Base-by-base conservation (phyloP, 2,329 filamentous ascomycete genomes). In the Calonectria crousiana region DNA sequence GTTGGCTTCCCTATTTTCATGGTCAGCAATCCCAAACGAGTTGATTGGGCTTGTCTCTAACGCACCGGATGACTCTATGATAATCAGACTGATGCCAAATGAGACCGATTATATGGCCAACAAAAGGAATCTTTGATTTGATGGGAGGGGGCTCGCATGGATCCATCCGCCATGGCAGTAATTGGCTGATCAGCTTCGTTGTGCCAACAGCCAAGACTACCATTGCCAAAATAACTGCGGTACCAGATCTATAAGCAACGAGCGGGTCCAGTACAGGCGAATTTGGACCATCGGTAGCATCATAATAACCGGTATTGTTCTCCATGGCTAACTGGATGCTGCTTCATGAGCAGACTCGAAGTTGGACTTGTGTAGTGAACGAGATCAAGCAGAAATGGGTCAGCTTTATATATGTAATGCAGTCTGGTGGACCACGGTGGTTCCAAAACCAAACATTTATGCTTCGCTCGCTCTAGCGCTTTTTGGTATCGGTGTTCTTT, bases 21-120 rank as follows among this genome's bases (percentile, higher is more conserved):
- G n/a, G 28, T 36, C 11, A 47, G 38, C 14, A 65, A 62, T 2
- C 18, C 26, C 13, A 26, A 52, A 9, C 11, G n/a, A 16, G n/a
- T 9, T 9, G 14, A 23, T 47, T 4, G 20, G 9, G n/a, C 11
- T 23, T 47, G 9, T 47, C 18, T 11, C 44, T 44, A 23, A 78
- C 80, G 41, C 77, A 88, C 86, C 84, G 83, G 16, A 88, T 60
- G 28, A 79, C 82, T 26, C 79, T 74, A 65, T 84, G 80, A 69
- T 88, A 88, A 67, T 81, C 78, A 47, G 82, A 78, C 60, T 84
- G 81, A 67, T 82, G 79, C 56, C 80, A 77, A 49, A 88, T 74
- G 76, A 89, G 81, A 11, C 85, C 85, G 34, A 89, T 78, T 26
- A 88, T 81, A 74, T 89, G 88, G 2, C 88, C 88, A 51, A 89